Conservation (phyloP, 2,329 filamentous ascomycete species). For the Neocatenulostroma microsporum region DNA sequence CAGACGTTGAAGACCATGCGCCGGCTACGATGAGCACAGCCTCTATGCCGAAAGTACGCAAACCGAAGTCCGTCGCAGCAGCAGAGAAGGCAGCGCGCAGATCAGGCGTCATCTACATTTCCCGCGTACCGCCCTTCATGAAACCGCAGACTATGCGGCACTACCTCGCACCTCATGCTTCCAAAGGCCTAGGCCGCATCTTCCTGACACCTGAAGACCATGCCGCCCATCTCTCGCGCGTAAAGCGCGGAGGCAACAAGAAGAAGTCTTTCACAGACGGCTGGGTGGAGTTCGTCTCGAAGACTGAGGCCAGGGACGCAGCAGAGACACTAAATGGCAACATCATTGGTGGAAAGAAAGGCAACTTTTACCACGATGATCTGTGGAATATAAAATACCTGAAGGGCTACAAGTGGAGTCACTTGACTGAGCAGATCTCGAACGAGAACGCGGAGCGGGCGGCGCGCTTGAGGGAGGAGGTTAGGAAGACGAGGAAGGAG, state of each 20-base stretch:
- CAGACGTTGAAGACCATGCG: too few relatives aligned
- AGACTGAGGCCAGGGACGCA: constrained; percentile 67
- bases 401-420: constrained; percentile 72
- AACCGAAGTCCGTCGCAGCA: constrained; percentile 60
- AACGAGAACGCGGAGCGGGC: constrained; percentile 73
- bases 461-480: constrained; percentile 68
- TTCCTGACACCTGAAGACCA: constrained; percentile 73
- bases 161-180: constrained; percentile 66
- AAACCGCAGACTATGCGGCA: constrained; percentile 70
- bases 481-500: constrained; percentile 65
- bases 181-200: constrained; percentile 58
- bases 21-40: too few relatives aligned
- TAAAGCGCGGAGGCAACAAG: constrained; percentile 71
- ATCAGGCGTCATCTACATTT: constrained; percentile 76
- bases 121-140: constrained; percentile 81
- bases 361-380: constrained; percentile 75
- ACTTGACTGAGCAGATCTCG: constrained; percentile 66
- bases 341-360: constrained; percentile 76
- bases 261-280: constrained; percentile 75
- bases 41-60: constrained; percentile 16
- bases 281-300: constrained; percentile 75
- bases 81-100: constrained; percentile 59
- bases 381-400: constrained; percentile 79
- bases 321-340: constrained; percentile 69
- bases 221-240: constrained; percentile 55